Conservation (phyloP, 108 stramenopile genomes). For the Skeletonema grethae region DNA sequence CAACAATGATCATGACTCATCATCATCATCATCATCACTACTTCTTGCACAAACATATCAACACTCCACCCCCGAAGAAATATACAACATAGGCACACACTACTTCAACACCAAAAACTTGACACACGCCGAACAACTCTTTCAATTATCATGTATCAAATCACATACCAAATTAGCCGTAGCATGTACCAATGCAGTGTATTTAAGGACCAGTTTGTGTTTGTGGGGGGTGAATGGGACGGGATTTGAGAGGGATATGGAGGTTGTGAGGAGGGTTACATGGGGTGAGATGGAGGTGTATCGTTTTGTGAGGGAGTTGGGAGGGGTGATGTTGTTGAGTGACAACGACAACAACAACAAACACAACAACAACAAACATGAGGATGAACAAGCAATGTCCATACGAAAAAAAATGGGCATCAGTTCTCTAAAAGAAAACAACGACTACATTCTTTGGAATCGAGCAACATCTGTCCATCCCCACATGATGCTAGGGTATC, state of each 20-base stretch:
- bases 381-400: background rate
- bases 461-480: slow-evolving; percentile 68
- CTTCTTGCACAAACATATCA: background rate
- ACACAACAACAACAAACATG: too few relatives aligned
- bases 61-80: slow-evolving; percentile 56
- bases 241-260: slow-evolving; percentile 73
- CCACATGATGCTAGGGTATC: slow-evolving; percentile 84
- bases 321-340: background rate
- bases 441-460: slow-evolving; percentile 56
- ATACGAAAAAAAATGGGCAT: slow-evolving; percentile 19
- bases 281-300: slow-evolving; percentile 37
- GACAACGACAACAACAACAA: too few relatives aligned
- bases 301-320: slow-evolving; percentile 37
- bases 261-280: slow-evolving; percentile 53
- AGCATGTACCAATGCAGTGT: slow-evolving; percentile 78
- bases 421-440: background rate
- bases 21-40: background rate
- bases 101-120: slow-evolving; percentile 68
- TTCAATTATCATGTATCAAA: slow-evolving; percentile 72
- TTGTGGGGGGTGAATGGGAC: slow-evolving; percentile 82
- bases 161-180: slow-evolving; percentile 52
- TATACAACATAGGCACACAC: slow-evolving; percentile 68
- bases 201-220: slow-evolving; percentile 71
- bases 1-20: background rate
- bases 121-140: slow-evolving; percentile 67